Conservation (phyloP, 202 grass and related monocot species). For the Zoysia matrella region DNA sequence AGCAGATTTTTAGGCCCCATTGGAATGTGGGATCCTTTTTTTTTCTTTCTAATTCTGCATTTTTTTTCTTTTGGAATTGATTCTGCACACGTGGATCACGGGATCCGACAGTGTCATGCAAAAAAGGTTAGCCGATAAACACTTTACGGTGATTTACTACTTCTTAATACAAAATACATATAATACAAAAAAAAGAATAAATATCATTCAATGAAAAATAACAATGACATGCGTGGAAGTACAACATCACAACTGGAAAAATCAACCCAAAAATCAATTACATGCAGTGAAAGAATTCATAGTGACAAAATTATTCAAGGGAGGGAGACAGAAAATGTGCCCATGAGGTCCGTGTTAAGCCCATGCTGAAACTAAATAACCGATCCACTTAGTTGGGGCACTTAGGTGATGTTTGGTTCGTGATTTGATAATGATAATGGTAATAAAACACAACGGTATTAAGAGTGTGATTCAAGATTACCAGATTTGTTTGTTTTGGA, state of each 20-base stretch:
- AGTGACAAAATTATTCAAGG: neutral
- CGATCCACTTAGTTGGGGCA: slow-evolving; percentile 24
- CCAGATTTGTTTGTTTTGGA: no score
- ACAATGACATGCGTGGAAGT: neutral
- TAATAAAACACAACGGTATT: no score
- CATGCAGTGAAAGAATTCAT: neutral
- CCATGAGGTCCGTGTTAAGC: neutral
- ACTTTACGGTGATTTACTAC: no score
- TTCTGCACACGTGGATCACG: no score
- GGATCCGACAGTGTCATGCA: no score
- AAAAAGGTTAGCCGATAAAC: neutral
- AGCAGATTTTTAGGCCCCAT: no score
- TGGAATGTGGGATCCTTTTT: no score
- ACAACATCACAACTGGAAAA: neutral
- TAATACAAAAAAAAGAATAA: neutral
- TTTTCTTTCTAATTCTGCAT: no score
- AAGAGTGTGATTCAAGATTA: no score
- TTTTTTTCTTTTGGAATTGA: no score
- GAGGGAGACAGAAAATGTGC: no score
- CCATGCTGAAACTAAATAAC: neutral
- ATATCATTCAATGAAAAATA: neutral
- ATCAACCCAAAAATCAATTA: neutral
- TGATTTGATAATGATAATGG: no score
- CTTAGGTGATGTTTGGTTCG: neutral
- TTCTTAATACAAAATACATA: neutral